These are phyloP conservation scores for Dysphania ambrosioides DNA, from an alignment of 148 eudicot genomes.

Conservation along the genomic window DNA sequence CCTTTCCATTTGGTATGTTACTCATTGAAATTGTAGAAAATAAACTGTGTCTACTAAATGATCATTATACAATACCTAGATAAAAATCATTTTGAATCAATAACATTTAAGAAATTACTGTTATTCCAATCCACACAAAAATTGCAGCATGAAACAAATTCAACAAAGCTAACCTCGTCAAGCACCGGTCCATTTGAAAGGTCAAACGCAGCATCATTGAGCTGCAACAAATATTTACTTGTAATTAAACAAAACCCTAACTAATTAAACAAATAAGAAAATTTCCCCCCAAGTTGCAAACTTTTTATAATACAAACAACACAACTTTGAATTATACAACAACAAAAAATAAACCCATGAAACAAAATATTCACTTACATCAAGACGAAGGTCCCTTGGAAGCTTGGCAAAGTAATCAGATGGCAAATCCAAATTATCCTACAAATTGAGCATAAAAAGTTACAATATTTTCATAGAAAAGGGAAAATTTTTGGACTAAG, in stretches of 20 bases:
- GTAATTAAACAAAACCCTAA: background rate
- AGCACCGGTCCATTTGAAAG: constrained; percentile 85
- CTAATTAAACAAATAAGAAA: background rate
- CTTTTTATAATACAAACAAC: background rate
- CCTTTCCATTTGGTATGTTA: background rate
- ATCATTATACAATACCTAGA: background rate
- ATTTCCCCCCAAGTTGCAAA: background rate
- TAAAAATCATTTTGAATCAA: background rate
- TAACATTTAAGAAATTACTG: background rate
- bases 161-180: constrained; percentile 60
- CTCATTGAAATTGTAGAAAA: background rate
- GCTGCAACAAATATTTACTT: constrained; percentile 43
- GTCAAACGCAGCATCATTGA: constrained; percentile 97
- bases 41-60: too few species aligned
- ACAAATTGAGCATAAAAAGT: constrained; percentile 19
- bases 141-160: background rate
- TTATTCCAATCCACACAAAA: background rate
- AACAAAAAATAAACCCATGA: background rate
- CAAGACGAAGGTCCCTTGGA: constrained; percentile 85
- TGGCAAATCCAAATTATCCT: constrained; percentile 81
- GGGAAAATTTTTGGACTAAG: background rate
- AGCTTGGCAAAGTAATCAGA: constrained; percentile 71
- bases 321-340: background rate
- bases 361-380: constrained; percentile 44
- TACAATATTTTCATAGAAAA: background rate